phyloP scores from a whole-genome alignment of 192 early-diverging fungal species.

The Umbelopsis isabellina region DNA sequence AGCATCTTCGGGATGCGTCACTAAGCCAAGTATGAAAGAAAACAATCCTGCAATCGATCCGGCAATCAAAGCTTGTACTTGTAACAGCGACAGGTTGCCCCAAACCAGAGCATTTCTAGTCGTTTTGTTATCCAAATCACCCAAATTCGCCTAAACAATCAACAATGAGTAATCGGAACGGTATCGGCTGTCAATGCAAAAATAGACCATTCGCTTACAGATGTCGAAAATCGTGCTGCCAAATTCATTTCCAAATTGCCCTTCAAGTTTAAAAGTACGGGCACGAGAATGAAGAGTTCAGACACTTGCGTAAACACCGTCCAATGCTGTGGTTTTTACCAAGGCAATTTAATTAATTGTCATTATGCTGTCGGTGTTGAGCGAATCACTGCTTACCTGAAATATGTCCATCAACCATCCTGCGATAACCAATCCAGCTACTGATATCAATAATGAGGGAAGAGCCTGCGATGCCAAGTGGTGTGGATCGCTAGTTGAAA shows the following conservation, averaged over 20 bases:
- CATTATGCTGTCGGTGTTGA: background rate
- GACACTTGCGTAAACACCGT: conserved; percentile 68
- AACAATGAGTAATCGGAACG: background rate
- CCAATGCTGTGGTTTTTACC: conserved; percentile 59
- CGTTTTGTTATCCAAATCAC: conserved; percentile 56
- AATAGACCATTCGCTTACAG: conserved; percentile 33
- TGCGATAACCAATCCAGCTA: conserved; percentile 68
- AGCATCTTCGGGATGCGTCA: conserved; percentile 49
- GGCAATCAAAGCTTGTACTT: conserved; percentile 73
- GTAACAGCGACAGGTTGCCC: conserved; percentile 77
- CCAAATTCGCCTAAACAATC: conserved; percentile 61
- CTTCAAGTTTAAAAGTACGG: conserved; percentile 85
- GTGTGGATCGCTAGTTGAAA: background rate
- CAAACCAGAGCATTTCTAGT: conserved; percentile 60
- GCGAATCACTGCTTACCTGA: conserved; percentile 44
- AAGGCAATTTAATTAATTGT: conserved; percentile 14
- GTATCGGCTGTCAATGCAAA: conserved; percentile 2
- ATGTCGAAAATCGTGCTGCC: conserved; percentile 83
- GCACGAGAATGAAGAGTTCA: conserved; percentile 83
- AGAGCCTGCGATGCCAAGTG: conserved; percentile 46
- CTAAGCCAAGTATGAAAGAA: conserved; percentile 60
- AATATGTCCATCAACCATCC: conserved; percentile 72
- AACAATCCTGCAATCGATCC: conserved; percentile 75
- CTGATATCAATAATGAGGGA: conserved; percentile 70
- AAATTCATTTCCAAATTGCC: conserved; percentile 93